Percentiles rank a stretch among this genome's conserved stretches.
phyloP scores from a whole-genome alignment of 2,329 filamentous ascomycete genomes.

The Trichoderma breve region DNA sequence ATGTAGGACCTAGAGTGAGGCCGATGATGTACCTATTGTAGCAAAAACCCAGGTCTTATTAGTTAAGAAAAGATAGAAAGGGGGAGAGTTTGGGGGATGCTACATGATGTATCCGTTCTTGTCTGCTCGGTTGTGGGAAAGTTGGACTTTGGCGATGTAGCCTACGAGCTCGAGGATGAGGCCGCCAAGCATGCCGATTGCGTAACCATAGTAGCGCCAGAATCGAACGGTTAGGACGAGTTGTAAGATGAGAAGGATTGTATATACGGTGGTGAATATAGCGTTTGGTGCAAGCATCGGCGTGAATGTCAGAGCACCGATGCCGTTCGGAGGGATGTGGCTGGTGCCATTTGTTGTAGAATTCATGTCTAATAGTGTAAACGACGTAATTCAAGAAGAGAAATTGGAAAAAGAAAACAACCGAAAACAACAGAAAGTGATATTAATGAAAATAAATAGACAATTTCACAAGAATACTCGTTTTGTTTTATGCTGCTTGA shows the following conservation, averaged over 20 bases:
- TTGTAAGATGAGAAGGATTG: background rate
- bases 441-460: background rate
- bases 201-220: conserved; percentile 7
- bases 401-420: background rate
- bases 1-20: conserved; percentile 10
- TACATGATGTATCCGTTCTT: conserved; percentile 16
- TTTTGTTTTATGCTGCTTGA: background rate
- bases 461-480: background rate
- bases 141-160: conserved; percentile 5
- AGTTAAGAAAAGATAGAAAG: background rate
- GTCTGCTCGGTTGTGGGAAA: background rate
- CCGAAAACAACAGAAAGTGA: background rate
- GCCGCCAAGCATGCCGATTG: conserved; percentile 1
- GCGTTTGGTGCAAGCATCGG: background rate
- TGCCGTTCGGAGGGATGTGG: background rate
- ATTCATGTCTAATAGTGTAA: background rate
- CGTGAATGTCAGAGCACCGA: background rate
- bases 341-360: background rate
- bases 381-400: background rate
- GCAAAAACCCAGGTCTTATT: background rate
- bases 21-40: conserved; percentile 1
- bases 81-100: background rate
- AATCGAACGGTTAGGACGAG: background rate
- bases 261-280: background rate
- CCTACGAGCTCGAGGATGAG: conserved; percentile 1